Percentiles rank a stretch among this genome's conserved stretches.
phyloP scores from a whole-genome alignment of 129 eudicot genomes.

The Smallanthus sonchifolius region DNA sequence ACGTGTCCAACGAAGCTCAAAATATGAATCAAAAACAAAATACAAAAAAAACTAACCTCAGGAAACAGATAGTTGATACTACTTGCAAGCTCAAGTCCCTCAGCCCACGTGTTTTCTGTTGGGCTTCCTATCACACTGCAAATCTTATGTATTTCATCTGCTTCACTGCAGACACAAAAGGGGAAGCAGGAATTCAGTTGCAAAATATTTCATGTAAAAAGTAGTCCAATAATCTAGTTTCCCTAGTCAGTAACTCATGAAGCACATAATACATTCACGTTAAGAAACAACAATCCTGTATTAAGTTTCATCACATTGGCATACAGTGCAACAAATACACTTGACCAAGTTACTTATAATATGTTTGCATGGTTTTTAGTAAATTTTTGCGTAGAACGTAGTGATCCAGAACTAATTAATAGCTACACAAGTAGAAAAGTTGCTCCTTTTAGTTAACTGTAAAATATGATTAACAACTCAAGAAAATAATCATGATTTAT shows the following conservation, averaged over 20 bases:
- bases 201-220: background rate
- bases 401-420: background rate
- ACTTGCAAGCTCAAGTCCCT: constrained; percentile 76
- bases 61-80: constrained; percentile 80
- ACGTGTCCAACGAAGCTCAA: background rate
- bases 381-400: background rate
- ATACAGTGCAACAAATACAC: background rate
- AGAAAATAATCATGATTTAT: background rate
- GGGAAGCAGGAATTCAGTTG: background rate
- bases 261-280: background rate
- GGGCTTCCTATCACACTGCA: constrained; percentile 94
- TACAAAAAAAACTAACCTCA: constrained; percentile 39
- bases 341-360: background rate
- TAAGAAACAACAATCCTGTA: background rate
- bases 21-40: background rate
- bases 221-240: background rate
- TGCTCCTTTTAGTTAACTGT: background rate
- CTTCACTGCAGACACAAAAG: constrained; percentile 63
- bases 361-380: background rate
- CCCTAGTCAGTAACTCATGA: background rate
- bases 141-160: constrained; percentile 85
- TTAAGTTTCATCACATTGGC: background rate
- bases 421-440: background rate
- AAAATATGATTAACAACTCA: background rate
- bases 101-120: constrained; percentile 53